phyloP scores from a whole-genome alignment of 192 early-diverging fungal genomes.

The Mortierella hygrophila region DNA sequence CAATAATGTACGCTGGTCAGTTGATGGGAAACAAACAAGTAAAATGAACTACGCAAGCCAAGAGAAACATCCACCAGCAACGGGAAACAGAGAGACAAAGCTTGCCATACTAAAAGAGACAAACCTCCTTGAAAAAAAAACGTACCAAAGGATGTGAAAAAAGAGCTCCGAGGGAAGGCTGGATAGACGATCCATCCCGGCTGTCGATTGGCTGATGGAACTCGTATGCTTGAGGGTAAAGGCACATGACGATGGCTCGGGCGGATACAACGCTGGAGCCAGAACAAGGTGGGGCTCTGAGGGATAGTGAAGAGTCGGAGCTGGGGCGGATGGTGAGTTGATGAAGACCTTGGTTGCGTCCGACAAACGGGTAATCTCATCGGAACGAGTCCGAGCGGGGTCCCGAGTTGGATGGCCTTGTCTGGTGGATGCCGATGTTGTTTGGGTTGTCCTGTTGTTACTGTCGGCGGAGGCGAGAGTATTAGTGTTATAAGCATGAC shows the following conservation, averaged over 20 bases:
- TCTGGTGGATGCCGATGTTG: not conserved
- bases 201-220: not conserved
- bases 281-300: not conserved
- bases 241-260: constrained; percentile 1
- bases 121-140: not conserved
- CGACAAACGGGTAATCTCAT: not conserved
- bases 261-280: not conserved
- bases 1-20: constrained; percentile 2
- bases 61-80: not conserved
- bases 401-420: not conserved
- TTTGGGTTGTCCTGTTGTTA: not conserved
- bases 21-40: constrained; percentile 6
- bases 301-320: not conserved
- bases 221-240: not conserved
- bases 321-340: not conserved
- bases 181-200: constrained; percentile 22
- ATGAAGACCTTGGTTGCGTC: not conserved
- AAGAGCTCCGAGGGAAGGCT: constrained; percentile 38
- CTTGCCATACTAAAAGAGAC: not conserved
- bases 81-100: not conserved
- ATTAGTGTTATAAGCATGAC: not conserved
- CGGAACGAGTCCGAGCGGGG: not conserved
- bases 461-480: not conserved
- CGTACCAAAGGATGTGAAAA: constrained; percentile 43
- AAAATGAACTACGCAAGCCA: constrained; percentile 7